These are phyloP conservation scores for Ananas comosus DNA, from an alignment of 176 grass and related monocot genomes.

Conservation along the genomic window DNA sequence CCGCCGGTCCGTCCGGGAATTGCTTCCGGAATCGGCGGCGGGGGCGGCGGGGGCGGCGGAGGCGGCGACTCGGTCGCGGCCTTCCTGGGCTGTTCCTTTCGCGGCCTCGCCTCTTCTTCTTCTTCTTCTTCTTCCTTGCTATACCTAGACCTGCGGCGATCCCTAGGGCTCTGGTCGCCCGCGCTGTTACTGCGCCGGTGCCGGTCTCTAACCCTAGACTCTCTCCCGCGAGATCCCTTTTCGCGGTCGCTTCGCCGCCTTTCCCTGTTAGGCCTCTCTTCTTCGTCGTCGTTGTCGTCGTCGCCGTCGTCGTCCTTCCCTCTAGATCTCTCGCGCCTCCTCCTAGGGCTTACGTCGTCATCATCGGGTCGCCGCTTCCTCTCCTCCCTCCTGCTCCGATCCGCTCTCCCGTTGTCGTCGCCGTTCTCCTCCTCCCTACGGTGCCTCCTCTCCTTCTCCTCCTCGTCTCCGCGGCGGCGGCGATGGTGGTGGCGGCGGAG, in stretches of 20 bases:
- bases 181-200: neutral
- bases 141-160: neutral
- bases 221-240: neutral
- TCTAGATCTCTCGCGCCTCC: too few relatives aligned
- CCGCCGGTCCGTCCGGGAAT: conserved; percentile 65
- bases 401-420: neutral
- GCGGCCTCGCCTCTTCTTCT: neutral
- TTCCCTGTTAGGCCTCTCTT: neutral
- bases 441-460: conserved; percentile 5
- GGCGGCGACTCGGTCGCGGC: neutral
- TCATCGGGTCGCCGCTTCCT: neutral
- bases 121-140: neutral
- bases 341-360: too few relatives aligned
- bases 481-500: conserved; percentile 4
- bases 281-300: neutral
- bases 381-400: neutral
- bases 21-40: conserved; percentile 39
- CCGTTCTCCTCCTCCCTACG: neutral
- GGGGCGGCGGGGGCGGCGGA: conserved; percentile 28
- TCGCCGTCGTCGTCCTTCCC: neutral
- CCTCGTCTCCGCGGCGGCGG: neutral
- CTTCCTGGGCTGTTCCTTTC: neutral
- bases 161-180: neutral
- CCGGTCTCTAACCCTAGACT: neutral
- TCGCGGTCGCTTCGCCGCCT: neutral